These are phyloP conservation scores for Kluyveromyces siamensis DNA, from an alignment of 805 yeast species.

Conservation along the genomic window DNA sequence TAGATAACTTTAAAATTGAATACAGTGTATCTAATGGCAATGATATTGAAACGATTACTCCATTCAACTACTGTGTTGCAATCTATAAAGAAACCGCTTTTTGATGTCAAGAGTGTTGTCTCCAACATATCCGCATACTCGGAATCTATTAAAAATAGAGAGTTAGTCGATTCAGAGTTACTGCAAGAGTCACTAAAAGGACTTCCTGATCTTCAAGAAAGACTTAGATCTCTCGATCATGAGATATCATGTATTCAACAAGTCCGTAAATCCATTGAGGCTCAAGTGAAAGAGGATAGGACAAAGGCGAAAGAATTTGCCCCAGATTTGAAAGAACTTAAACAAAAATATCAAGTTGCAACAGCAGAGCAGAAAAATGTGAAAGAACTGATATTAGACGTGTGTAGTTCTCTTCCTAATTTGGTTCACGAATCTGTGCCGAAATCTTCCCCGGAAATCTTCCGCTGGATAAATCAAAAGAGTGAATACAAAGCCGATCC, in stretches of 20 bases:
- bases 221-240: slow-evolving; percentile 12
- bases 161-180: slow-evolving; percentile 16
- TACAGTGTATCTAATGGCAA: not conserved
- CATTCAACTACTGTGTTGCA: slow-evolving; percentile 3
- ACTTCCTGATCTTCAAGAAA: slow-evolving; percentile 22
- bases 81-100: slow-evolving; percentile 19
- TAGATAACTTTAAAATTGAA: not conserved
- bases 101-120: slow-evolving; percentile 19
- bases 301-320: slow-evolving; percentile 8
- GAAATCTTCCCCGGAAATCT: slow-evolving; percentile 33
- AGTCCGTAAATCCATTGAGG: slow-evolving; percentile 23
- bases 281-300: slow-evolving; percentile 17
- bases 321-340: slow-evolving; percentile 16
- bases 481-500: slow-evolving; percentile 19
- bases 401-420: slow-evolving; percentile 56
- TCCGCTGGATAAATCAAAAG: slow-evolving; percentile 42
- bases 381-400: slow-evolving; percentile 30
- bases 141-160: slow-evolving; percentile 21
- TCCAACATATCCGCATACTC: slow-evolving; percentile 11
- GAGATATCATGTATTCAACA: slow-evolving; percentile 23
- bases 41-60: slow-evolving; percentile 4
- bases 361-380: slow-evolving; percentile 14
- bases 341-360: slow-evolving; percentile 17
- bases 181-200: slow-evolving; percentile 19
- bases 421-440: slow-evolving; percentile 42